These are phyloP conservation scores for Cordia subcordata DNA, from an alignment of 257 asterid species.

Conservation along the genomic window DNA sequence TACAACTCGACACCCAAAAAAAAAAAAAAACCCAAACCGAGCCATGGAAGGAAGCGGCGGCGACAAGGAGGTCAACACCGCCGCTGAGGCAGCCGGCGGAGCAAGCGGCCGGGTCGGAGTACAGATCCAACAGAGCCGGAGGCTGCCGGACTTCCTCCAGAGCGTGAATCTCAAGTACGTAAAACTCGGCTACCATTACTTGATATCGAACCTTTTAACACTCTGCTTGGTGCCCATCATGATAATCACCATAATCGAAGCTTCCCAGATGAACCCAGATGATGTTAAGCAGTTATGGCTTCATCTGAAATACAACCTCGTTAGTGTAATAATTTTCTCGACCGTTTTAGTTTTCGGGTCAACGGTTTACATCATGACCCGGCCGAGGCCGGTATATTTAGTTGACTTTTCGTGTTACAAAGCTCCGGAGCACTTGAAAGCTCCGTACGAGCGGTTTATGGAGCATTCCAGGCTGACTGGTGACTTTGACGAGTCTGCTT, in stretches of 20 bases:
- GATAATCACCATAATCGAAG: neutral
- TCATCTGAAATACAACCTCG: slow-evolving; percentile 6
- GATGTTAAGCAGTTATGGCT: neutral
- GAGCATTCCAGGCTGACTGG: neutral
- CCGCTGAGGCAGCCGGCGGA: neutral
- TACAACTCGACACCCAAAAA: neutral
- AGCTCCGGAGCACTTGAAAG: neutral
- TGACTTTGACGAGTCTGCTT: neutral
- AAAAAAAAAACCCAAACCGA: neutral
- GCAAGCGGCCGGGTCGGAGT: neutral
- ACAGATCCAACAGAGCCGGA: neutral
- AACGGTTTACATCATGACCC: slow-evolving; percentile 6
- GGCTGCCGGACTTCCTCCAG: slow-evolving; percentile 9
- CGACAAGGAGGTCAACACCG: neutral
- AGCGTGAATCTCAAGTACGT: slow-evolving; percentile 9
- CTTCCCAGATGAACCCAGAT: neutral
- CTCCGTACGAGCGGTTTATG: neutral
- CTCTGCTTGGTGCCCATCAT: neutral
- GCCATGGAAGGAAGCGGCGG: neutral
- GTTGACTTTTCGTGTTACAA: slow-evolving; percentile 1
- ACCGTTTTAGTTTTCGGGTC: slow-evolving; percentile 6
- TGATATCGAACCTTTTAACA: neutral
- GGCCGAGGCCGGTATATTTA: neutral
- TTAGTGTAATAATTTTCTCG: neutral
- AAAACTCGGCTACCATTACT: slow-evolving; percentile 7